These are phyloP conservation scores for Anastatica hierochuntica DNA, from an alignment of 345 rosid genomes.

Conservation along the genomic window DNA sequence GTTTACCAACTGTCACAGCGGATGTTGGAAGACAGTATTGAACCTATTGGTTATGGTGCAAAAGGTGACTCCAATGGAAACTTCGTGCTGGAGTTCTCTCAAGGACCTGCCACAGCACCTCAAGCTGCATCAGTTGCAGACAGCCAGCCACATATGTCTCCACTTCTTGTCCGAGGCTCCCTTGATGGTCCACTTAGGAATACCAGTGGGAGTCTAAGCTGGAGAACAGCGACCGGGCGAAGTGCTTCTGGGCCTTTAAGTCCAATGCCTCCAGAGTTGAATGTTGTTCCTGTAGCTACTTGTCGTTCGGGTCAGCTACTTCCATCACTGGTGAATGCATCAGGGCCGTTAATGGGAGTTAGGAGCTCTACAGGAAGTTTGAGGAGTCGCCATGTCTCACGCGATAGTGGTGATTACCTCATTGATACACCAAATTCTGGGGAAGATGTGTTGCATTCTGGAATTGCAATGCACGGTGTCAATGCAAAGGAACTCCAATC, in stretches of 20 bases:
- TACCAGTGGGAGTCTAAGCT: constrained; percentile 87
- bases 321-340: constrained; percentile 82
- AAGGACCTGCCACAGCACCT: constrained; percentile 68
- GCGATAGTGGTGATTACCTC: constrained; percentile 93
- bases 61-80: constrained; percentile 56
- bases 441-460: constrained; percentile 79
- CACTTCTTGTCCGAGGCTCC: constrained; percentile 87
- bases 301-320: constrained; percentile 94
- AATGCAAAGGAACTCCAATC: constrained; percentile 95
- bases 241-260: constrained; percentile 89
- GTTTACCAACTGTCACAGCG: constrained; percentile 91
- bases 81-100: constrained; percentile 87
- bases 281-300: constrained; percentile 60
- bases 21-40: constrained; percentile 89
- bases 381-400: constrained; percentile 89
- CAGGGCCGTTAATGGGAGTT: constrained; percentile 94
- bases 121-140: constrained; percentile 65
- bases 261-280: constrained; percentile 89
- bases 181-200: constrained; percentile 92
- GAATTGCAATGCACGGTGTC: constrained; percentile 59
- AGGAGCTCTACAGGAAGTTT: constrained; percentile 92
- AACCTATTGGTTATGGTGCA: constrained; percentile 51
- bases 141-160: constrained; percentile 94
- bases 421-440: constrained; percentile 94
- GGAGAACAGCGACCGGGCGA: constrained; percentile 86